Percentiles rank a stretch among this genome's conserved stretches.
These are phyloP conservation scores for Ophiocordyceps camponoti-saundersi DNA, from an alignment of 2,329 filamentous ascomycete genomes.

Conservation along the genomic window DNA sequence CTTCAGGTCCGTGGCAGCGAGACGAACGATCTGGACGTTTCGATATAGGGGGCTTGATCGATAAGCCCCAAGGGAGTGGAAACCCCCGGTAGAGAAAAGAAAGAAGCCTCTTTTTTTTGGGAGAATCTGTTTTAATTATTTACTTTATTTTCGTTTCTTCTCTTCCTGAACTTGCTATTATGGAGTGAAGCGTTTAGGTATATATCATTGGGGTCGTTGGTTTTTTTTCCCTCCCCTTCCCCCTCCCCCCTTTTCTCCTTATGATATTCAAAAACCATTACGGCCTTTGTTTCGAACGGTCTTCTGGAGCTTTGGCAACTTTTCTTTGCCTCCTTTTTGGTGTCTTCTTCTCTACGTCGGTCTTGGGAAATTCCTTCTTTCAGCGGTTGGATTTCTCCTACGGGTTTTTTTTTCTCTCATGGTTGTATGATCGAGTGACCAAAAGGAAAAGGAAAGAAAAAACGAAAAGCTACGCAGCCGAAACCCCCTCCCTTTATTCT, in stretches of 20 bases:
- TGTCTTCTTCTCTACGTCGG: no score
- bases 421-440: no score
- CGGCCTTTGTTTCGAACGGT: not conserved
- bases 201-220: not conserved
- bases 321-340: no score
- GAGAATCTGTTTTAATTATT: not conserved
- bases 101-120: not conserved
- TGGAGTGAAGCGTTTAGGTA: not conserved
- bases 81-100: constrained; percentile 8
- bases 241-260: no score
- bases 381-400: no score
- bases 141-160: not conserved
- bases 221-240: not conserved
- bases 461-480: no score
- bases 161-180: not conserved
- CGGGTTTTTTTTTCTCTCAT: no score
- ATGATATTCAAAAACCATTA: not conserved
- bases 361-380: no score
- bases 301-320: no score
- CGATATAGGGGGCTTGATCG: constrained; percentile 45
- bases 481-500: no score
- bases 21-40: constrained; percentile 37
- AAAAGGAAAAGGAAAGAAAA: no score
- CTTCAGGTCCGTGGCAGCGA: constrained; percentile 16
- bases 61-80: constrained; percentile 28